Base-by-base conservation (phyloP, 169 alveolate genomes). In the Plasmodium falciparum region DNA sequence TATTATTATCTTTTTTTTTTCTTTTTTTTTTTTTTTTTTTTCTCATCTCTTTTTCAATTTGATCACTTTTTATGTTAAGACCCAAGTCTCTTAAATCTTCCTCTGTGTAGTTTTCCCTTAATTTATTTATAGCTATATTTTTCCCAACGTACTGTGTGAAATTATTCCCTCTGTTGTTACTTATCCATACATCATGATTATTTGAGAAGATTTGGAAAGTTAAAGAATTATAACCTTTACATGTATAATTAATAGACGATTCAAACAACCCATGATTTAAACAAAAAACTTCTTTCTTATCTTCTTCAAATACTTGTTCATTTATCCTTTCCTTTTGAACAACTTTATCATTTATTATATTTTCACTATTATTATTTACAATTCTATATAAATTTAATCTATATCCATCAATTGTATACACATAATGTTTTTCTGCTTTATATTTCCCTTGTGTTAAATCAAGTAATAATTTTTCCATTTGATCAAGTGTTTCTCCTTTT, bases 121-220 rank as follows among this genome's bases (percentile, higher is more conserved):
- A 12, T 71, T 78, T 78, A 63, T 78, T 78, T 33, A 78, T n/a
- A 7, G 89, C 89, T 13, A 49, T 20, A 12, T 78, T n/a, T 66
- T 78, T 78, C 4, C 89, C 89, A 4, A 78, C 89, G 65, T 17
- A 78, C 29, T 78, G 50, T 17, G 89, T 65, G n/a, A 78, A 78
- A 45, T 20, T 43, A 65, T 65, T 78, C 15, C 89, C 89, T 15
- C 89, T 78, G 13, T 78, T 78, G 43, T 78, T 78, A 70, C 73
- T 26, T 1, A 78, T 24, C 89, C 89, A 78, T 2, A 78, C 71
- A 49, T 78, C 89, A 66, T 78, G 67, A 78, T 78, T 66, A 26
- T 78, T 78, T 39, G 76, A 24, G 2, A 58, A 78, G 3, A 78
- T 50, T n/a, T 78, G 45, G 47, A 78, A 52, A 52, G 89, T 70